phyloP scores from a whole-genome alignment of 148 eudicot genomes.

The Rhododendron ovatum region DNA sequence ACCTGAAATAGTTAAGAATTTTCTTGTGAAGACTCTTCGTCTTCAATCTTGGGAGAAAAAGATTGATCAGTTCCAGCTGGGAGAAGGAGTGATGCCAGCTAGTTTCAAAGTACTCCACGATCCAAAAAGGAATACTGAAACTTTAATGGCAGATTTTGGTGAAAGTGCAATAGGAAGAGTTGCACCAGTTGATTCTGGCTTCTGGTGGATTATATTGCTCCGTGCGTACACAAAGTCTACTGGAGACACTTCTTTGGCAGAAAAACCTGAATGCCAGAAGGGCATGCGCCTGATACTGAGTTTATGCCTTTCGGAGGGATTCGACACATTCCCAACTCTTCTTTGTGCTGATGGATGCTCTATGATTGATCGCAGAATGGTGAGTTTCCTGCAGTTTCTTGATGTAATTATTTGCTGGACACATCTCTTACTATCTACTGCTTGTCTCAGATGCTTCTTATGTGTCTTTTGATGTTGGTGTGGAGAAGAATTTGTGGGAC shows the following conservation, averaged over 20 bases:
- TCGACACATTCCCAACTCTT: slow-evolving; percentile 94
- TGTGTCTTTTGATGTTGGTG: neutral
- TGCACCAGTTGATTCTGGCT: slow-evolving; percentile 96
- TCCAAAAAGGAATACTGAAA: slow-evolving; percentile 70
- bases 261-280: slow-evolving; percentile 91
- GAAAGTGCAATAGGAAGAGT: slow-evolving; percentile 97
- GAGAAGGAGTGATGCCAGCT: slow-evolving; percentile 99
- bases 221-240: slow-evolving; percentile 90
- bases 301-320: slow-evolving; percentile 91
- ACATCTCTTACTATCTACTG: neutral
- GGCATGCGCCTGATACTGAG: slow-evolving; percentile 87
- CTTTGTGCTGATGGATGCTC: slow-evolving; percentile 95
- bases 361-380: slow-evolving; percentile 99
- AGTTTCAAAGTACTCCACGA: slow-evolving; percentile 91
- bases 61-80: slow-evolving; percentile 79
- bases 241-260: slow-evolving; percentile 84
- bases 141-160: slow-evolving; percentile 89
- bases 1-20: slow-evolving; percentile 84
- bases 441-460: neutral
- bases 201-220: slow-evolving; percentile 97
- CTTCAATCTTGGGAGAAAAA: slow-evolving; percentile 96
- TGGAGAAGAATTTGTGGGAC: neutral
- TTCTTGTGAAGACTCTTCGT: slow-evolving; percentile 80
- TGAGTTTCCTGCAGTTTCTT: slow-evolving; percentile 22
- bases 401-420: neutral